Conservation (phyloP, 1,139 yeast species). For the Zygoascus sp. region DNA sequence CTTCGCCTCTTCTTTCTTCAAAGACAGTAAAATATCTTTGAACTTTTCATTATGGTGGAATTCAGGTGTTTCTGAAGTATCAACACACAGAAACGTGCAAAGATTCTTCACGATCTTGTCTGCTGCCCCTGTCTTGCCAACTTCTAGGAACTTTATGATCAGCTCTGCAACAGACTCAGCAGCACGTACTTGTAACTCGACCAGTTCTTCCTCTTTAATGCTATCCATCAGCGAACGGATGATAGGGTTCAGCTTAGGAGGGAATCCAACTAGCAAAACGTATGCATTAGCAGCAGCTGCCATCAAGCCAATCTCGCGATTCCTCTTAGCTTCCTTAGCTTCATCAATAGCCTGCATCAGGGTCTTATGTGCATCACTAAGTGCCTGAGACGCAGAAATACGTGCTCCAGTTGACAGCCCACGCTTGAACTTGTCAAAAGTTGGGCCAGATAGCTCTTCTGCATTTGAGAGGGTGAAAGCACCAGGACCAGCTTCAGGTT, state of each 20-base stretch:
- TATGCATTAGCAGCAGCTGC: slow-evolving; percentile 72
- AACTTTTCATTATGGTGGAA: slow-evolving; percentile 62
- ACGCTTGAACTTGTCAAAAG: slow-evolving; percentile 61
- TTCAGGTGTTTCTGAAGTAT: slow-evolving; percentile 94
- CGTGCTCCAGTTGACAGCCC: slow-evolving; percentile 67
- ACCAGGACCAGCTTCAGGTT: slow-evolving; percentile 88
- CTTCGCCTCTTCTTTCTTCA: slow-evolving; percentile 73
- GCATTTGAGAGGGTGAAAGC: slow-evolving; percentile 84
- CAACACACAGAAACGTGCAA: slow-evolving; percentile 92
- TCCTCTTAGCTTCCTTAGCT: slow-evolving; percentile 51
- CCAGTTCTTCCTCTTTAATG: slow-evolving; percentile 69
- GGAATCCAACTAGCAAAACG: slow-evolving; percentile 50
- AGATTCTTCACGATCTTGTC: slow-evolving; percentile 86
- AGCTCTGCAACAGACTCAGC: slow-evolving; percentile 66
- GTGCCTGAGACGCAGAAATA: slow-evolving; percentile 63
- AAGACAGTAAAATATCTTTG: slow-evolving; percentile 60
- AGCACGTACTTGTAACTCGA: slow-evolving; percentile 62
- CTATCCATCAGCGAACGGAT: slow-evolving; percentile 93
- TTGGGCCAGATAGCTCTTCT: slow-evolving; percentile 59
- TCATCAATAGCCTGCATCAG: slow-evolving; percentile 64
- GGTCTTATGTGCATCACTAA: slow-evolving; percentile 76
- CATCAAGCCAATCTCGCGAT: slow-evolving; percentile 59
- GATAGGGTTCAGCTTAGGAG: slow-evolving; percentile 81
- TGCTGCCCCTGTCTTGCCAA: slow-evolving; percentile 65
- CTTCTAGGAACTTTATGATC: slow-evolving; percentile 51